Percentiles rank a stretch among this genome's conserved stretches.
Conservation (phyloP, 75 land plant species). For the Pseudotsuga menziesii region DNA sequence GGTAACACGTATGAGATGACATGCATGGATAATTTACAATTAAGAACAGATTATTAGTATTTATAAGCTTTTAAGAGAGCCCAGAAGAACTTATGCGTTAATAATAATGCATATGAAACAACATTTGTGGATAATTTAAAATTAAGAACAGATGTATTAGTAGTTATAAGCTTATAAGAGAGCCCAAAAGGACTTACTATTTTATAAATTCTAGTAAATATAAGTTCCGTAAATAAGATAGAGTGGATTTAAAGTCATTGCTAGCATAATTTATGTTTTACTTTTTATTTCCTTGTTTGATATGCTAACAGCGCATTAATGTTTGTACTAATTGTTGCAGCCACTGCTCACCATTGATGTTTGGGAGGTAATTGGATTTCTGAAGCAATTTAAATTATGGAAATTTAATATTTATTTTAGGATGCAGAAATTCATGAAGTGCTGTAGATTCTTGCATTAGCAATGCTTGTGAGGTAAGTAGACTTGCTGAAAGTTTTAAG, state of each 20-base stretch:
- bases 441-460: neutral
- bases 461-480: neutral
- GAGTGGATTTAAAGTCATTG: too few species aligned
- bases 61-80: neutral
- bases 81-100: neutral
- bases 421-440: neutral
- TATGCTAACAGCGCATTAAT: neutral
- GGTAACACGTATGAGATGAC: too few species aligned
- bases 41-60: neutral
- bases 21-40: too few species aligned
- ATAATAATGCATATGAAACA: neutral
- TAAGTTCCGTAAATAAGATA: neutral
- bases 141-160: neutral
- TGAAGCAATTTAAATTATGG: neutral
- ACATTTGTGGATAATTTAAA: neutral
- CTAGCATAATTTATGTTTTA: too few species aligned
- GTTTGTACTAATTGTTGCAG: conserved; percentile 44
- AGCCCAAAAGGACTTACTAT: neutral
- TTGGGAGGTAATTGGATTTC: conserved; percentile 81
- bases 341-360: conserved; percentile 85
- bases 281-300: neutral
- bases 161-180: neutral
- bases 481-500: neutral
- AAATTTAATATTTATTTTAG: neutral
- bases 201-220: neutral